Evolutionary conservation across 495 filamentous ascomycete species (phyloP).

Genomic region (Penicillium roqueforti): DNA sequence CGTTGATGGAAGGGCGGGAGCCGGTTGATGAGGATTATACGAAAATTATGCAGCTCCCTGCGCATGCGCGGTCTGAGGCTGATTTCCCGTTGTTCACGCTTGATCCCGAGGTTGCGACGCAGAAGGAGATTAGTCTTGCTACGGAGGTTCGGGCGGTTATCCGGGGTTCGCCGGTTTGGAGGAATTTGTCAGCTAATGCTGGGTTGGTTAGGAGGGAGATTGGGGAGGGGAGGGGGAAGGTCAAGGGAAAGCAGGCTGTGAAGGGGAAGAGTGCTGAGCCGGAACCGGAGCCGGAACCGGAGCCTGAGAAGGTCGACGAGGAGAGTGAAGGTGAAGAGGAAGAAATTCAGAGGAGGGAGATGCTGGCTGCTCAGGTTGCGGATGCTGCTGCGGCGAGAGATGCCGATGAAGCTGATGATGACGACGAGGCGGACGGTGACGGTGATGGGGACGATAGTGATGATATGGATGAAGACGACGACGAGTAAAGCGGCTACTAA

Average conservation of each 20-base stretch:
- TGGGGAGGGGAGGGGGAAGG: conserved; percentile 18
- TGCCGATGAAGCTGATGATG: conserved; percentile 18
- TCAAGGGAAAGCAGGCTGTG: conserved; percentile 12
- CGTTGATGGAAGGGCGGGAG: conserved; percentile 37
- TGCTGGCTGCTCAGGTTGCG: conserved; percentile 29
- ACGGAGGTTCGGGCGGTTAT: conserved; percentile 39
- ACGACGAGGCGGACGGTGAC: conserved; percentile 8
- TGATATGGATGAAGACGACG: conserved; percentile 13
- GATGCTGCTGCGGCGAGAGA: conserved; percentile 27
- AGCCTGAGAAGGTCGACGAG: conserved; percentile 11
- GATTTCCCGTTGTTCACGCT: conserved; percentile 31
- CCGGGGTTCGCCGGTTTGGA: conserved; percentile 37
- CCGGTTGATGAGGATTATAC: conserved; percentile 50
- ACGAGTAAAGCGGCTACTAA: conserved; percentile 8
- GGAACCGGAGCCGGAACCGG: conserved; percentile 4
- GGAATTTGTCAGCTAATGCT: conserved; percentile 20
- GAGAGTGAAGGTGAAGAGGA: conserved; percentile 40
- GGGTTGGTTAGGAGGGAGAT: conserved; percentile 9
- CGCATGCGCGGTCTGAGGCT: conserved; percentile 31
- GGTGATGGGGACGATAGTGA: conserved; percentile 12
- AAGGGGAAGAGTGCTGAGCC: conserved; percentile 20
- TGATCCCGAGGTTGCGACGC: conserved; percentile 22
- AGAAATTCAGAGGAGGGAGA: conserved; percentile 29
- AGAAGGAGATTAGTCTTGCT: conserved; percentile 32
- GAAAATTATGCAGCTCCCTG: conserved; percentile 40